Base-by-base conservation (phyloP, 2,329 filamentous ascomycete species). In the Immersiporthe knoxdaviesiana region DNA sequence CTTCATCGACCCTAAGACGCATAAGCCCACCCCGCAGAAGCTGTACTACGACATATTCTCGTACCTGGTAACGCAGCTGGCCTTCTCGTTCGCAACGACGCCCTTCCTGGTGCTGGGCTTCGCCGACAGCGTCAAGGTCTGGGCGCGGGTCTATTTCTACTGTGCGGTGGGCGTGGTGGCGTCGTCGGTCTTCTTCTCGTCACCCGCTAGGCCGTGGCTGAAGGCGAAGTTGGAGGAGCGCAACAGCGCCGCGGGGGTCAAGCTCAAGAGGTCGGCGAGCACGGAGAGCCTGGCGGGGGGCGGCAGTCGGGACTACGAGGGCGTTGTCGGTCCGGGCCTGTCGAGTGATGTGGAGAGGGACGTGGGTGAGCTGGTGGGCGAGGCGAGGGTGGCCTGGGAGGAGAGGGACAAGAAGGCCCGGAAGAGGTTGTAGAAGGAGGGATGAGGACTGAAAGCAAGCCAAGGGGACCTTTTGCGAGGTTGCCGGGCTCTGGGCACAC, bases 91-190 rank as follows among this genome's bases (percentile, higher is more conserved):
- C 79, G 88, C 88, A 65, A 92, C 90, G 0, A 86, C 91, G 0
- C 96, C 96, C 0, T 99, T 99, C 80, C 87, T 97, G 59, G 83
- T 97, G 52, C 90, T 99, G 32, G 85, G 84, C 30, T 88, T 97
- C 72, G 81, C 84, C 24, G 87, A 89, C 70, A 94, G 91, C 12
- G 79, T 97, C 56, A 82, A 84, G 2, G 90, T 92, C 69, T 99
- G 96, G 96, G 81, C 88, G 0, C 88, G 92, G 56, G 92, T 97
- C 47, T 96, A 97, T 81, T 98, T 94, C 82, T 99, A 97, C 80
- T 89, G 88, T 41, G 83, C 96, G 67, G 77, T 94, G 71, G 90
- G 89, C 73, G 91, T 91, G 1, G 80, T 83, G 12, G 78, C 81
- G 0, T 88, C 89, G 24, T 87, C 94, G 68, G 87, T 83, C 10